Conservation (phyloP, 129 eudicot species). For the Lactuca saligna region DNA sequence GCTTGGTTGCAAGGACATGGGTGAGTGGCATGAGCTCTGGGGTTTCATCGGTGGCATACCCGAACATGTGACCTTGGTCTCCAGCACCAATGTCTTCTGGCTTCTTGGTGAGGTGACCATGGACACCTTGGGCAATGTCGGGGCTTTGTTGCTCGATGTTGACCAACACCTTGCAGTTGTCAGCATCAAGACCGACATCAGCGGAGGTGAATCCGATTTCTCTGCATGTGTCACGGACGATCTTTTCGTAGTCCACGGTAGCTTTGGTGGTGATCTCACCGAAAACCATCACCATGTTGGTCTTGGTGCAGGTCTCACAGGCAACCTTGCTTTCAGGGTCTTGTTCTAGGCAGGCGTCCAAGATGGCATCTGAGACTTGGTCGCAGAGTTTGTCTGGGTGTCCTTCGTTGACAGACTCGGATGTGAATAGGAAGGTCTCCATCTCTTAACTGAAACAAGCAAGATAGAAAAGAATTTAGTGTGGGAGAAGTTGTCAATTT, state of each 20-base stretch:
- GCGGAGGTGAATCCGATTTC: conserved; percentile 47
- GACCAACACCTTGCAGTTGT: conserved; percentile 66
- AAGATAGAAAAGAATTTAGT: conserved; percentile 5
- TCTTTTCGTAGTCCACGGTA: conserved; percentile 42
- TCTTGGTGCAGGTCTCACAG: conserved; percentile 53
- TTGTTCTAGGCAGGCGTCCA: conserved; percentile 48
- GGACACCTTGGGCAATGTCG: conserved; percentile 76
- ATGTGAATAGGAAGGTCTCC: conserved; percentile 54
- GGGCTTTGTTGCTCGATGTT: conserved; percentile 76
- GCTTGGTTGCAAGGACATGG: conserved; percentile 76
- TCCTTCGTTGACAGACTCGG: conserved; percentile 46
- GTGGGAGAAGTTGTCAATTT: too few relatives aligned
- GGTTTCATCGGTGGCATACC: conserved; percentile 72
- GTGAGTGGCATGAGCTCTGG: conserved; percentile 71
- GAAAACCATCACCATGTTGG: conserved; percentile 70
- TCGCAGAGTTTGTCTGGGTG: conserved; percentile 51
- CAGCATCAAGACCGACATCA: conserved; percentile 72
- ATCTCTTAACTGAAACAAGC: conserved; percentile 33
- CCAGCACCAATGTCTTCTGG: conserved; percentile 83
- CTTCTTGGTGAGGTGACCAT: conserved; percentile 63
- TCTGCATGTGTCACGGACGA: conserved; percentile 47
- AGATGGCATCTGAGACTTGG: conserved; percentile 50
- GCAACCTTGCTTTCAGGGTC: conserved; percentile 47
- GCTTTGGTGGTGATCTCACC: conserved; percentile 55
- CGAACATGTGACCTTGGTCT: conserved; percentile 81